Conservation (phyloP, 2,329 filamentous ascomycete species). For the Cucurbitaria berberidis region DNA sequence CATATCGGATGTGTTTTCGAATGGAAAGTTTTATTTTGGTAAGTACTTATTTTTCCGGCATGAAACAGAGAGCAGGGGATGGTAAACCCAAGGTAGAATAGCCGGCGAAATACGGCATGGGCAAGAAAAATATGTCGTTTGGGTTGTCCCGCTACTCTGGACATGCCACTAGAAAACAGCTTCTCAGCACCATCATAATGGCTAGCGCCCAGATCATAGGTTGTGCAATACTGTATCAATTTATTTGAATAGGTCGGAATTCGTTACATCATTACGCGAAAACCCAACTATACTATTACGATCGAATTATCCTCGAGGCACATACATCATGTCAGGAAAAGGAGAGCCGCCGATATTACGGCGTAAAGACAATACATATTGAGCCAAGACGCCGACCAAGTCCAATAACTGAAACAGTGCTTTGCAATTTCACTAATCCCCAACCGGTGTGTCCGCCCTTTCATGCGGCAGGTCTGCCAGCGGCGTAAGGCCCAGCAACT, state of each 20-base stretch:
- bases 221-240: background rate
- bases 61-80: background rate
- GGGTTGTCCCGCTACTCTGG: too few species aligned
- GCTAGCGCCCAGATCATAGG: too few species aligned
- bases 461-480: conserved; percentile 15
- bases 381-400: background rate
- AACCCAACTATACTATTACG: background rate
- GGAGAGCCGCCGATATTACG: background rate
- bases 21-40: too few species aligned
- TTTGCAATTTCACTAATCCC: background rate
- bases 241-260: background rate
- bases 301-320: background rate
- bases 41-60: background rate
- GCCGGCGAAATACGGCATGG: too few species aligned
- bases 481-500: conserved; percentile 33
- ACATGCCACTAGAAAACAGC: too few species aligned
- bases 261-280: background rate
- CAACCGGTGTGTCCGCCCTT: conserved; percentile 36
- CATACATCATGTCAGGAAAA: background rate
- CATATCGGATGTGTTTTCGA: background rate
- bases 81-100: too few species aligned
- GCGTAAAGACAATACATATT: background rate
- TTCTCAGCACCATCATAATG: too few species aligned
- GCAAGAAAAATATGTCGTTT: too few species aligned
- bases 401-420: background rate